phyloP scores from a whole-genome alignment of 192 early-diverging fungal genomes.

The Gaertneriomyces sp. region DNA sequence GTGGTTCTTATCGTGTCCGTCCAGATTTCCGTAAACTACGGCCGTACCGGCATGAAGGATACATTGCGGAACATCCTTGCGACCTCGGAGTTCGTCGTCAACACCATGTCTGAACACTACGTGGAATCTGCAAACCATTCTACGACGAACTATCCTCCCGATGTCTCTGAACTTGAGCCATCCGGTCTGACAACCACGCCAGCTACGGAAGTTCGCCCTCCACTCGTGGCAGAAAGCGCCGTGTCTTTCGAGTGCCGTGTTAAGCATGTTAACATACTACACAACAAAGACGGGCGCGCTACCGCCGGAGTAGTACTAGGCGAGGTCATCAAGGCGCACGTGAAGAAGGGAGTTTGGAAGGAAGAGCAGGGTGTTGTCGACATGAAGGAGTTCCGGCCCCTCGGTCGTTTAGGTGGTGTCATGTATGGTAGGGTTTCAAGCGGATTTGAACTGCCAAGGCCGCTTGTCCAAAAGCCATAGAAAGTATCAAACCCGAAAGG shows the following conservation, averaged over 20 bases:
- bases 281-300: conserved; percentile 25
- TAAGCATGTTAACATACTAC: conserved; percentile 30
- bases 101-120: conserved; percentile 47
- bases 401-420: conserved; percentile 41
- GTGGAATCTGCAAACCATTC: conserved; percentile 50
- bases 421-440: conserved; percentile 36
- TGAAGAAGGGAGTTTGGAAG: conserved; percentile 35
- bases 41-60: conserved; percentile 38
- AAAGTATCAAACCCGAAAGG: not conserved
- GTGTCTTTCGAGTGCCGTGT: conserved; percentile 46
- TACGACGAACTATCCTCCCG: conserved; percentile 36
- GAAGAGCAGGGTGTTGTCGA: conserved; percentile 31
- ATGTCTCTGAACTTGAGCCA: conserved; percentile 28
- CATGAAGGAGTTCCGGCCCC: conserved; percentile 25
- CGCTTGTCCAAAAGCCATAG: not conserved
- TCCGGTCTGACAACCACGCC: conserved; percentile 40
- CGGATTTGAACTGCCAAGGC: conserved; percentile 38
- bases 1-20: not conserved
- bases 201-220: conserved; percentile 24
- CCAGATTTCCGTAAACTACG: conserved; percentile 34
- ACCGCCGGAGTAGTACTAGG: conserved; percentile 41
- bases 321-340: conserved; percentile 33
- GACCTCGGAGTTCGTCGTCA: conserved; percentile 46
- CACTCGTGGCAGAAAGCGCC: conserved; percentile 32
- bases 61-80: conserved; percentile 46